phyloP scores from a whole-genome alignment of 1,139 yeast species.

The Hanseniaspora gamundiae region DNA sequence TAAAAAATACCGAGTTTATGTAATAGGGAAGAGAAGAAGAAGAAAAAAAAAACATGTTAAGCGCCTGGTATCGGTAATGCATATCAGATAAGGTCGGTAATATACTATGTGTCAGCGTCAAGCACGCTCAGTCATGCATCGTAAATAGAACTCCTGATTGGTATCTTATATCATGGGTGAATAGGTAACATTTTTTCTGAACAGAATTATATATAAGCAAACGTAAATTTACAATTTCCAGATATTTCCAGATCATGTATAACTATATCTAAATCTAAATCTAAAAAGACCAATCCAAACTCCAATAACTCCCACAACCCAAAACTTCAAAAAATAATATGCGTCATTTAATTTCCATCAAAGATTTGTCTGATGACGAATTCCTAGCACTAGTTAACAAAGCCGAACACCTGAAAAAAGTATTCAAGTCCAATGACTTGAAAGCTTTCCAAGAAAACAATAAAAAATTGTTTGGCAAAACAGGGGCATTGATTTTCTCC shows the following conservation, averaged over 20 bases:
- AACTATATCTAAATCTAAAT: not conserved
- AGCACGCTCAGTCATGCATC: too few species aligned
- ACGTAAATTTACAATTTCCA: too few species aligned
- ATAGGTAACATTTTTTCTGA: too few species aligned
- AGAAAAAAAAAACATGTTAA: not conserved
- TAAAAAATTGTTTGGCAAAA: conserved; percentile 59
- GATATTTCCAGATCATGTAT: too few species aligned
- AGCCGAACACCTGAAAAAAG: conserved; percentile 48
- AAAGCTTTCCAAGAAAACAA: conserved; percentile 36
- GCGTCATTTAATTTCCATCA: conserved; percentile 71
- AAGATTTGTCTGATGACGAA: conserved; percentile 61
- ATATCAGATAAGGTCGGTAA: not conserved
- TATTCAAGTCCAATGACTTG: conserved; percentile 39
- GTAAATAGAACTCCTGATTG: too few species aligned
- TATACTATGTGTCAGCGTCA: too few species aligned
- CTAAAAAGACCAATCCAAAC: not conserved
- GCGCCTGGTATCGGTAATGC: not conserved
- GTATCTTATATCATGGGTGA: too few species aligned
- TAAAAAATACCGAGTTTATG: not conserved
- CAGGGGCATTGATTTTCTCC: conserved; percentile 71
- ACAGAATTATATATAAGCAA: too few species aligned
- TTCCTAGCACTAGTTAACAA: conserved; percentile 53
- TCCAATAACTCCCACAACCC: not conserved
- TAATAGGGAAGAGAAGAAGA: not conserved
- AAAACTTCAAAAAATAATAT: conserved; percentile 16